Evolutionary conservation across 495 filamentous ascomycete genomes (phyloP), one percentile per base, ranked within the genome.

Genomic region (Glarea lozoyensis): DNA sequence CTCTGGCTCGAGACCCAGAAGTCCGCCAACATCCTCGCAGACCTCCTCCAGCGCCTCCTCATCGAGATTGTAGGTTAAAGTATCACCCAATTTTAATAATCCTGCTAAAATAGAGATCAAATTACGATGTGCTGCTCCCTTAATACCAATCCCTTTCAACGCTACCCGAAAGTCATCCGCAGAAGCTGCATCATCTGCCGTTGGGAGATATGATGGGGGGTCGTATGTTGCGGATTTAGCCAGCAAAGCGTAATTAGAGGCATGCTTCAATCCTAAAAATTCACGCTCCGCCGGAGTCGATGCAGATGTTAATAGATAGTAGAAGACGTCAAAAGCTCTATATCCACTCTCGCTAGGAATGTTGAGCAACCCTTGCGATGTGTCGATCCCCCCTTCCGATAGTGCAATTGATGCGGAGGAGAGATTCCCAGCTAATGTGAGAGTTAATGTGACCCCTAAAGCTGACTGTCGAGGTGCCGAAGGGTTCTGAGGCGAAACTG

Each of bases 291-390:
- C 87, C 1, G 82, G 83, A 1, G 88, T 93, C 0, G 92, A 93
- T 11, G 86, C 81, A 20, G 84, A 86, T 1, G 89, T 93, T 17
- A 95, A 70, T 2, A 98, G 77, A 51, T 96, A 97, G 64, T 98
- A 98, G 60, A 97, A 98, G 20, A 89, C 93, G 57, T 98, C 89
- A 53, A 97, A 98, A n/a, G 90, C 92, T 44, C 92, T 80, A 57
- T 84, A 88, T 16, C 93, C 92, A 5, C 77, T 45, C 56, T 94
- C 79, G 0, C 76, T 60, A 0, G 92, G 86, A 19, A 97, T 75
- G 27, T 87, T 78, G 20, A 97, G 70, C 17, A 98, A 69, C 17
- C 92, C 92, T 45, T 79, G 78, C 10, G 69, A 60, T 6, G 88
- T 88, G 59, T 97, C 86, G 46, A 97, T 83, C 16, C 92, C 92